Conservation (phyloP, 441 rosid genomes). For the Pelargonium myrrhifolium region DNA sequence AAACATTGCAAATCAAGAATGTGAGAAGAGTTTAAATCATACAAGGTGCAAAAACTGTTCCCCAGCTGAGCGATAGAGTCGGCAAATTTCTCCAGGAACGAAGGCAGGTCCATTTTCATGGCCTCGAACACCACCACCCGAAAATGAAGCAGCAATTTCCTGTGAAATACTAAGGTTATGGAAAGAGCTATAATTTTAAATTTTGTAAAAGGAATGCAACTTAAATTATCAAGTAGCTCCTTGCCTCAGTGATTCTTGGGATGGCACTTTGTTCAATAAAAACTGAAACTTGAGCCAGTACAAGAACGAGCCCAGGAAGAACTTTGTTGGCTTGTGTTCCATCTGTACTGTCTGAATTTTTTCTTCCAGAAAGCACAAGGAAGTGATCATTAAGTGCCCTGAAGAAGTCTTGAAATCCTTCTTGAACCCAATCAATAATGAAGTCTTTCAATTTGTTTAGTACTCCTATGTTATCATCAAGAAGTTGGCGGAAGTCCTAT, state of each 20-base stretch:
- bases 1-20: background rate
- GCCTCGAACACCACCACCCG: slow-evolving; percentile 59
- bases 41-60: slow-evolving; percentile 86
- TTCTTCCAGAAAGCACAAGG: slow-evolving; percentile 68
- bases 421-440: slow-evolving; percentile 73
- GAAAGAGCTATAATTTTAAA: slow-evolving; percentile 8
- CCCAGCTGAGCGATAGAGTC: slow-evolving; percentile 66
- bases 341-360: slow-evolving; percentile 36
- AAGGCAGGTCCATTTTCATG: slow-evolving; percentile 69
- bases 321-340: slow-evolving; percentile 50
- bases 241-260: slow-evolving; percentile 85
- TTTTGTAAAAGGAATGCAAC: background rate
- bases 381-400: slow-evolving; percentile 56
- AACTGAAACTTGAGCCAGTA: slow-evolving; percentile 77
- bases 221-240: slow-evolving; percentile 21
- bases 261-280: slow-evolving; percentile 82
- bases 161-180: slow-evolving; percentile 26
- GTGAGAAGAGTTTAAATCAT: slow-evolving; percentile 22
- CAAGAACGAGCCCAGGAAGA: slow-evolving; percentile 66
- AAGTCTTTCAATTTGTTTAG: slow-evolving; percentile 55
- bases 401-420: slow-evolving; percentile 90
- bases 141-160: slow-evolving; percentile 84
- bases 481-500: slow-evolving; percentile 75
- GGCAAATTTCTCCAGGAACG: slow-evolving; percentile 86
- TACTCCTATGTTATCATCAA: slow-evolving; percentile 56